These are phyloP conservation scores for Chenopodium quinoa DNA, from an alignment of 148 eudicot genomes.

Conservation along the genomic window DNA sequence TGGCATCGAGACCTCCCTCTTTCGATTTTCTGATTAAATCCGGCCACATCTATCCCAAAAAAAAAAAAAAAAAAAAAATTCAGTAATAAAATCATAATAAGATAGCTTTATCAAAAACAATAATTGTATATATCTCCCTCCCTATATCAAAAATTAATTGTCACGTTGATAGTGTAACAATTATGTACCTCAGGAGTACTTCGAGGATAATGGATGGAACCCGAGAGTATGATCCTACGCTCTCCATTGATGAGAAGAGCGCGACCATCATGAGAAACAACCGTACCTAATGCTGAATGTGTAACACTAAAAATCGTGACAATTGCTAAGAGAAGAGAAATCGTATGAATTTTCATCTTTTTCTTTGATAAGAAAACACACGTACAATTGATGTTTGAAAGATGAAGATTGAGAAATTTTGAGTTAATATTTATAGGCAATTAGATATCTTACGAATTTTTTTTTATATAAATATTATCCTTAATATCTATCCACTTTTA, in stretches of 20 bases:
- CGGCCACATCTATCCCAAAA: conserved; percentile 58
- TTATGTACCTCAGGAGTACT: conserved; percentile 46
- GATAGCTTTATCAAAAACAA: too few species aligned
- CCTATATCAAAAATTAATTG: too few species aligned
- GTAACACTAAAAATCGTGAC: neutral
- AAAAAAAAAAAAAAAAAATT: neutral
- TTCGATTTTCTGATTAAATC: conserved; percentile 56
- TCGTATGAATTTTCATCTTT: neutral
- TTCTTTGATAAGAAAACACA: neutral
- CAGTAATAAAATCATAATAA: neutral
- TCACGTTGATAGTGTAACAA: neutral
- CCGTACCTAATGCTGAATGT: conserved; percentile 4
- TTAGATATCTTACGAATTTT: too few species aligned
- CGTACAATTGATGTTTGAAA: neutral
- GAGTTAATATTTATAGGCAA: neutral
- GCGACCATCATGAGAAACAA: conserved; percentile 49
- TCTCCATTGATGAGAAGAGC: conserved; percentile 49
- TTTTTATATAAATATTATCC: too few species aligned
- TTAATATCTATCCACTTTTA: too few species aligned
- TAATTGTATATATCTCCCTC: too few species aligned
- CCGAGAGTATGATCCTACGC: conserved; percentile 43
- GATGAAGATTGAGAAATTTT: neutral
- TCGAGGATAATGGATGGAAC: conserved; percentile 63
- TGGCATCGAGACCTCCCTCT: conserved; percentile 56
- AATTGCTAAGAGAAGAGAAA: neutral